These are phyloP conservation scores for Solanum phureja DNA, from an alignment of 257 asterid species.

Conservation along the genomic window DNA sequence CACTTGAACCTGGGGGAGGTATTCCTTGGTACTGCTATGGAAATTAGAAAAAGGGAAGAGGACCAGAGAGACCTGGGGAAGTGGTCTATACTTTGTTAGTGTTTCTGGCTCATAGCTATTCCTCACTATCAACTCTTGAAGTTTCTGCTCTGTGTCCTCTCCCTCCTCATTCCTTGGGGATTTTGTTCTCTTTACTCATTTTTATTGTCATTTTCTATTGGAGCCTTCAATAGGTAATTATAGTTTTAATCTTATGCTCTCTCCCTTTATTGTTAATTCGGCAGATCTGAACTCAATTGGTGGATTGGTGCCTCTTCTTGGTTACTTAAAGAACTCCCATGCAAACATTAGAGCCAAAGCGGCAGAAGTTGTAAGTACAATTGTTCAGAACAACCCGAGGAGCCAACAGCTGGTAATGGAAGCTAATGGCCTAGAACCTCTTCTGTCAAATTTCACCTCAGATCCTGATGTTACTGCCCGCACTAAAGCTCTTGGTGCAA, in stretches of 20 bases:
- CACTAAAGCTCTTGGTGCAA: constrained; percentile 81
- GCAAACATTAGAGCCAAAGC: constrained; percentile 89
- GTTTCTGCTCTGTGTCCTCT: not conserved
- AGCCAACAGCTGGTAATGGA: constrained; percentile 88
- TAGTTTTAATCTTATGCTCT: not conserved
- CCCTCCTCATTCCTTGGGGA: not conserved
- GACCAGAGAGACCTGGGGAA: not conserved
- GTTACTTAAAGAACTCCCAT: constrained; percentile 53
- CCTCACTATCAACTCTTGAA: not conserved
- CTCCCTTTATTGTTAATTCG: not conserved
- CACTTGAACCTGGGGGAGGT: not conserved
- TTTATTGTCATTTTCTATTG: not conserved
- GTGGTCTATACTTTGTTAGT: not conserved
- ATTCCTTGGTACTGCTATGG: not conserved
- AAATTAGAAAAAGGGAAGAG: not conserved
- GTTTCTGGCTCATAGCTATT: not conserved
- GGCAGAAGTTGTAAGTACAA: constrained; percentile 82
- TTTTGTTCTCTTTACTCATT: not conserved
- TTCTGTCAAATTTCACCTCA: constrained; percentile 51
- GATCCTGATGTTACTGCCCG: constrained; percentile 75
- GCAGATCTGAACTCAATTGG: constrained; percentile 88
- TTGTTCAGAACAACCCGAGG: constrained; percentile 86
- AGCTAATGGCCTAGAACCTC: constrained; percentile 74
- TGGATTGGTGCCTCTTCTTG: constrained; percentile 73
- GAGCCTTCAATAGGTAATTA: not conserved